Percentiles rank a stretch among this genome's conserved stretches.
These are phyloP conservation scores for Mimosa bimucronata DNA, from an alignment of 306 rosid species.

Conservation along the genomic window DNA sequence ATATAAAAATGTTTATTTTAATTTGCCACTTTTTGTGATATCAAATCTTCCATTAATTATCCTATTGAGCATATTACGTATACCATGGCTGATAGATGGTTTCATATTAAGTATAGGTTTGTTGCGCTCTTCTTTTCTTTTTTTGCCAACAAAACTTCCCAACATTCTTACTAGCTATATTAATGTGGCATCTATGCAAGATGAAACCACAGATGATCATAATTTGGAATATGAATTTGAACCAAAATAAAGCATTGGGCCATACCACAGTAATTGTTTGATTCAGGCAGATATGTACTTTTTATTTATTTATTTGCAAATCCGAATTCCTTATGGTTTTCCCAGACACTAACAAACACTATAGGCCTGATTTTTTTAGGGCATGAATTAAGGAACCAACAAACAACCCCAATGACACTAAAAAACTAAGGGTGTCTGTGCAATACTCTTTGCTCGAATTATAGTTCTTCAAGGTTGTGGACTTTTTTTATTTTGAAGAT, in stretches of 20 bases:
- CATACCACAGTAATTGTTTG: neutral
- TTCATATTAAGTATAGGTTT: neutral
- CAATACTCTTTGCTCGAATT: neutral
- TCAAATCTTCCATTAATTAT: neutral
- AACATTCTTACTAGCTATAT: neutral
- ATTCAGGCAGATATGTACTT: neutral
- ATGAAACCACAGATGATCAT: neutral
- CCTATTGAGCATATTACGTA: neutral
- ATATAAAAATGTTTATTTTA: neutral
- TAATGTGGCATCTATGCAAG: neutral
- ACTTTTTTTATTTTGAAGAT: neutral
- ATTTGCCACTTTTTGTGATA: neutral
- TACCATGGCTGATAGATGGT: neutral
- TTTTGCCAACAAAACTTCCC: neutral
- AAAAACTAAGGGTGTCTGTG: neutral
- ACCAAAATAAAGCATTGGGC: neutral
- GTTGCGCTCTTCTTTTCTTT: neutral
- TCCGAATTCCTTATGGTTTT: neutral
- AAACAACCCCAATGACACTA: neutral
- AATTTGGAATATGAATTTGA: neutral
- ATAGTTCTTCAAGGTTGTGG: neutral
- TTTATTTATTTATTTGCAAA: neutral
- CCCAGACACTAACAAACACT: neutral
- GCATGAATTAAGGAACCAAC: neutral
- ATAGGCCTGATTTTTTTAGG: neutral